A percentile compares a stretch with the other conserved stretches of the same genome.
Conservation (phyloP, 106 monocot genomes). For the Dioscorea dumetorum region DNA sequence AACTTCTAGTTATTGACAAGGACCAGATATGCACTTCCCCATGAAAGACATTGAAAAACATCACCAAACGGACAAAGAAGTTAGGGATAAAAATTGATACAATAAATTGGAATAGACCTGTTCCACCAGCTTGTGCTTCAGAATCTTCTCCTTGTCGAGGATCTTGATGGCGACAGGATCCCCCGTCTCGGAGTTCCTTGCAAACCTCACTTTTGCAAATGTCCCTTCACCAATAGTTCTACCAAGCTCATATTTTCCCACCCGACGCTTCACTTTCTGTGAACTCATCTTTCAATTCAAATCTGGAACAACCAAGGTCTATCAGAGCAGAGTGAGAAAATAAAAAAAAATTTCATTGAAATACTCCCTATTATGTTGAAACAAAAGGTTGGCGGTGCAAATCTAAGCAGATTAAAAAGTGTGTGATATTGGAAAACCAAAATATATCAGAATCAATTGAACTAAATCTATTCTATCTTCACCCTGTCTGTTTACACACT, state of each 20-base stretch:
- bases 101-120: constrained; percentile 28
- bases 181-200: constrained; percentile 37
- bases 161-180: constrained; percentile 55
- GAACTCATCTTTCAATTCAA: constrained; percentile 23
- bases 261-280: constrained; percentile 38
- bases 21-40: background rate
- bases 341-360: too few species aligned
- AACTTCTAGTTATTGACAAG: background rate
- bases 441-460: too few species aligned
- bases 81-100: background rate
- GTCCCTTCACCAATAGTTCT: constrained; percentile 69
- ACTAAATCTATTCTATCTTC: too few species aligned
- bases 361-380: too few species aligned
- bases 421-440: too few species aligned
- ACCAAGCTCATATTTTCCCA: constrained; percentile 70
- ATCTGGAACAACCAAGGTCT: too few species aligned
- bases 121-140: constrained; percentile 60
- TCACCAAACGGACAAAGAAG: background rate
- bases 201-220: constrained; percentile 68
- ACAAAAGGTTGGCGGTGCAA: too few species aligned
- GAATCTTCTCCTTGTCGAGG: constrained; percentile 57
- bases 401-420: too few species aligned
- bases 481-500: too few species aligned
- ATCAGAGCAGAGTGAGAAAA: too few species aligned
- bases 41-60: background rate